These are phyloP conservation scores for Penicillium dipodomyicola DNA, from an alignment of 495 filamentous ascomycete genomes.

Conservation along the genomic window DNA sequence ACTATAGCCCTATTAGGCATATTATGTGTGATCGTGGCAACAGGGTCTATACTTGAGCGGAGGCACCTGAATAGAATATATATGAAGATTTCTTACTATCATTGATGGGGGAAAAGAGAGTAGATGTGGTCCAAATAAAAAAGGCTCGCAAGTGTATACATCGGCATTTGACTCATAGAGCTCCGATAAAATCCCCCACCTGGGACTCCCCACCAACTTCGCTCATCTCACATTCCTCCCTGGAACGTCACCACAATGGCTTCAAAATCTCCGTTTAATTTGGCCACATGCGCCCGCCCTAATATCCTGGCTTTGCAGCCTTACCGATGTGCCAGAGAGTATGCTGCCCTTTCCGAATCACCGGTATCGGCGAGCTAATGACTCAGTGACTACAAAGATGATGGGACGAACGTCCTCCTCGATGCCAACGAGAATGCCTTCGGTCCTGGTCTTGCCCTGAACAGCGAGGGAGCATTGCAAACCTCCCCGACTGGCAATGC, in stretches of 20 bases:
- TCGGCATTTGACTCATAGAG: slow-evolving; percentile 20
- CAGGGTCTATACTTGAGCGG: no score
- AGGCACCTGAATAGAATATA: no score
- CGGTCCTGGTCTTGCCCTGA: slow-evolving; percentile 66
- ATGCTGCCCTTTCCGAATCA: slow-evolving; percentile 32
- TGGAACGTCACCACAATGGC: slow-evolving; percentile 36
- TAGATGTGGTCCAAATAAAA: no score
- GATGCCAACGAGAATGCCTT: slow-evolving; percentile 98
- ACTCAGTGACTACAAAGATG: slow-evolving; percentile 94
- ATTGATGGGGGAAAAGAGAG: no score
- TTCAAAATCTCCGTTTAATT: slow-evolving; percentile 58
- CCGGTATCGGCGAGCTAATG: slow-evolving; percentile 32
- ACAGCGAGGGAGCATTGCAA: slow-evolving; percentile 44
- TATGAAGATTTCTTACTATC: no score
- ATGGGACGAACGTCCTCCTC: slow-evolving; percentile 93
- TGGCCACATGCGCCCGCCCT: slow-evolving; percentile 75
- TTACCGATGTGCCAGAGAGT: slow-evolving; percentile 84
- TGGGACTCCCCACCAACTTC: slow-evolving; percentile 22
- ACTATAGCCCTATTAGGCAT: no score
- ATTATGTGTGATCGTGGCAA: no score
- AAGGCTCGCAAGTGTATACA: no score
- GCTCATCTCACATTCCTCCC: slow-evolving; percentile 3
- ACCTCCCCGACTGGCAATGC: slow-evolving; percentile 33
- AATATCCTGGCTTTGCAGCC: slow-evolving; percentile 82
- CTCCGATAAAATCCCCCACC: slow-evolving; percentile 24